phyloP scores from a whole-genome alignment of 371 early-diverging fungal species.

The Dinochytrium kinnereticum region DNA sequence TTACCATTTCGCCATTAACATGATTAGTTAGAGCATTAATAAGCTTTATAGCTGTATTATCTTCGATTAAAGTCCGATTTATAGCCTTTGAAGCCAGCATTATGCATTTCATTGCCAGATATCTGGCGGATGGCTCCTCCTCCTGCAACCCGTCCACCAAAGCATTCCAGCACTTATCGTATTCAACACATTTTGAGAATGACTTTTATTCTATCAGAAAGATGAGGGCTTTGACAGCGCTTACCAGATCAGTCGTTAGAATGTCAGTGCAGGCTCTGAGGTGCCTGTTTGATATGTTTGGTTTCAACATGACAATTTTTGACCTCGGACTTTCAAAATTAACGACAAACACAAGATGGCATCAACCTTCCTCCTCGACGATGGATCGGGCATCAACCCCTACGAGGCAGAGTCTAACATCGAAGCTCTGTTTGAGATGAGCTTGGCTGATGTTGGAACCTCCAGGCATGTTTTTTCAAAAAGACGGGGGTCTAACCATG shows the following conservation, averaged over 20 bases:
- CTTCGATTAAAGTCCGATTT: slow-evolving; percentile 20
- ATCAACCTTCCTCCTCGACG: no score
- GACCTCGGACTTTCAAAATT: neutral
- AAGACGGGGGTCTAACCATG: neutral
- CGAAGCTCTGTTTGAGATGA: neutral
- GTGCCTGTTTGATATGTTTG: neutral
- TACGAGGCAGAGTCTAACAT: neutral
- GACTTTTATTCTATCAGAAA: neutral
- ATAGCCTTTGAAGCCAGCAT: slow-evolving; percentile 32
- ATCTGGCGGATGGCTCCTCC: slow-evolving; percentile 38
- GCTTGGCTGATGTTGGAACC: neutral
- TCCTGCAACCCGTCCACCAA: slow-evolving; percentile 7
- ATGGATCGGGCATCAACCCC: neutral
- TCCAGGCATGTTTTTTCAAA: neutral
- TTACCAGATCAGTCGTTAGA: neutral
- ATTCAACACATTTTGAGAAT: slow-evolving; percentile 19
- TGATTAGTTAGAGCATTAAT: slow-evolving; percentile 28
- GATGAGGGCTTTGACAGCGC: neutral
- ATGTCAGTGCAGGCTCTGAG: neutral
- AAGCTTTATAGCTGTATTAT: slow-evolving; percentile 16
- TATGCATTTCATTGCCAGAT: slow-evolving; percentile 31
- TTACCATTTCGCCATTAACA: slow-evolving; percentile 41
- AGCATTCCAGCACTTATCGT: slow-evolving; percentile 28
- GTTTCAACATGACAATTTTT: neutral
- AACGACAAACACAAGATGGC: no score